Percentiles rank a stretch among this genome's conserved stretches.
Evolutionary conservation across 2,329 filamentous ascomycete genomes (phyloP).

Genomic region (Talaromyces sp.): DNA sequence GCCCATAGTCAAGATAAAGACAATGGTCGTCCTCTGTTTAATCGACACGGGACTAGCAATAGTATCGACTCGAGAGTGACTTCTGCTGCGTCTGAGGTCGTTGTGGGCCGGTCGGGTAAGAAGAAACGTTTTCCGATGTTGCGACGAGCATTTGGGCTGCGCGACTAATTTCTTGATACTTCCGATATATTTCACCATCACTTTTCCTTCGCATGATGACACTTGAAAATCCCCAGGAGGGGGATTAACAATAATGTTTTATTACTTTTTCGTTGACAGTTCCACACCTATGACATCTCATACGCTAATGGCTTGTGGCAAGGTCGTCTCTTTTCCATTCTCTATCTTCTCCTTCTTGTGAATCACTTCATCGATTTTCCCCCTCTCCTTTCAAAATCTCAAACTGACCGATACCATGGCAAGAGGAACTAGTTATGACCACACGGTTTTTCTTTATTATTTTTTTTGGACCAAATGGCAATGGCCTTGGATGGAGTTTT

Average conservation of each 20-base stretch:
- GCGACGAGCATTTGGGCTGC: conserved; percentile 45
- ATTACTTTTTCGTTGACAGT: background rate
- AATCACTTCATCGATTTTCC: background rate
- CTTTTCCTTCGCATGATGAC: background rate
- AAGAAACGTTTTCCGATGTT: conserved; percentile 47
- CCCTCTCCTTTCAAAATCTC: background rate
- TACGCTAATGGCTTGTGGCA: background rate
- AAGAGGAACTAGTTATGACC: conserved; percentile 1
- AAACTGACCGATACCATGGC: conserved; percentile 6
- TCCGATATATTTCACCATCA: background rate
- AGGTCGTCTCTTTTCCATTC: background rate
- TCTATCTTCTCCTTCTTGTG: conserved; percentile 2
- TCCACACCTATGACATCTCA: background rate
- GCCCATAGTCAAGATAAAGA: conserved; percentile 8
- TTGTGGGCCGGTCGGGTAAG: conserved; percentile 37
- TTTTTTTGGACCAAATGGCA: conserved; percentile 4
- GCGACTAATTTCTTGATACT: conserved; percentile 22
- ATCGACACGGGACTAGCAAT: conserved; percentile 15
- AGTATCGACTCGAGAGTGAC: conserved; percentile 20
- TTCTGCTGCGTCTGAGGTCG: conserved; percentile 26
- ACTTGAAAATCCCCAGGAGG: background rate
- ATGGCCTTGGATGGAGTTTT: conserved; percentile 11
- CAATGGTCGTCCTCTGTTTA: conserved; percentile 6
- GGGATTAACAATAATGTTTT: background rate
- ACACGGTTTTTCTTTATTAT: background rate